phyloP scores from a whole-genome alignment of 2,329 filamentous ascomycete genomes.

The Dryadomyces quercivorus region DNA sequence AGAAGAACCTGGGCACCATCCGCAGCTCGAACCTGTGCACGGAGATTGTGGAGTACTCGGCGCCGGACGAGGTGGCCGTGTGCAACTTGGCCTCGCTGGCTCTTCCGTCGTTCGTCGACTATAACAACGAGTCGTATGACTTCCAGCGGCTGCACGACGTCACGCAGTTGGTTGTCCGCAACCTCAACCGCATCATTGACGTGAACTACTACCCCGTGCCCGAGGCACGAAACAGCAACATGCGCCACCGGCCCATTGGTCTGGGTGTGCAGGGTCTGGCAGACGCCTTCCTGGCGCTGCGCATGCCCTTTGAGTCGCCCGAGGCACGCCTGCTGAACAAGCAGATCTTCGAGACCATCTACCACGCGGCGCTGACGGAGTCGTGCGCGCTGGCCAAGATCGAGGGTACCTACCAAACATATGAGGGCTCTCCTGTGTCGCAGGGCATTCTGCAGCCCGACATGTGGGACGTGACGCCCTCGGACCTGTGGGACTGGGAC shows the following conservation, averaged over 20 bases:
- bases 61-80: constrained; percentile 95
- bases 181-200: constrained; percentile 97
- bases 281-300: constrained; percentile 93
- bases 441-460: constrained; percentile 96
- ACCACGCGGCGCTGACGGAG: constrained; percentile 84
- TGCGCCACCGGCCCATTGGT: constrained; percentile 90
- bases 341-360: constrained; percentile 99
- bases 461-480: constrained; percentile 93
- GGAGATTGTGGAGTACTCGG: constrained; percentile 95
- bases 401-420: constrained; percentile 76
- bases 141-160: constrained; percentile 97
- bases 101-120: constrained; percentile 82
- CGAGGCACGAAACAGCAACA: constrained; percentile 91
- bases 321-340: constrained; percentile 91
- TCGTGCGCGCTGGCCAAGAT: constrained; percentile 78
- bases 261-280: constrained; percentile 96
- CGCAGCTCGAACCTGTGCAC: constrained; percentile 98
- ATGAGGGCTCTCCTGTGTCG: constrained; percentile 86
- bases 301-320: constrained; percentile 91
- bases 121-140: constrained; percentile 74
- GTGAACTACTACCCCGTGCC: constrained; percentile 96
- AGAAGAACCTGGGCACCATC: constrained; percentile 98
- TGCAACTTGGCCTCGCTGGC: constrained; percentile 96
- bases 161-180: constrained; percentile 80
- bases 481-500: constrained; percentile 94